Conservation (phyloP, 805 yeast species). For the Saccharomycopsis fermentans region DNA sequence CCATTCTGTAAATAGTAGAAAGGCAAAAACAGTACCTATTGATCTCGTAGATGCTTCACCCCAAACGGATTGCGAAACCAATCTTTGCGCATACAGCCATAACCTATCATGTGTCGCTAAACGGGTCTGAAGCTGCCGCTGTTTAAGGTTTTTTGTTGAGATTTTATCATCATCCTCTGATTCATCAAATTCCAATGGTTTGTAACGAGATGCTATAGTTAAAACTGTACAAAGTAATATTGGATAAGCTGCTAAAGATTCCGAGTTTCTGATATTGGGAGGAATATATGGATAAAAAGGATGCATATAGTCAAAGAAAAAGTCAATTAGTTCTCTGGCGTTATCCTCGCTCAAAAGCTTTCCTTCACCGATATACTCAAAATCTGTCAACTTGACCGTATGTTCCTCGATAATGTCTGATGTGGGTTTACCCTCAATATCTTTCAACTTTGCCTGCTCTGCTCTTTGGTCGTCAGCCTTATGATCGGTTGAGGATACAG, state of each 20-base stretch:
- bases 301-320: constrained; percentile 70
- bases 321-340: constrained; percentile 44
- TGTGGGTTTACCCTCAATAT: background rate
- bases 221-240: constrained; percentile 70
- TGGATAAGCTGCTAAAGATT: constrained; percentile 66
- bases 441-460: background rate
- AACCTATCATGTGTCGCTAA: constrained; percentile 64
- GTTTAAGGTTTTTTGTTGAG: background rate
- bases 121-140: constrained; percentile 23
- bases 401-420: background rate
- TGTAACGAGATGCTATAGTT: constrained; percentile 73
- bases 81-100: constrained; percentile 76
- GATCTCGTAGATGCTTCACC: constrained; percentile 86
- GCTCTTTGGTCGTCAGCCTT: background rate
- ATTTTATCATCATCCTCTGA: background rate
- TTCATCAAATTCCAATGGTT: constrained; percentile 32
- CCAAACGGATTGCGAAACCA: constrained; percentile 84
- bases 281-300: constrained; percentile 90
- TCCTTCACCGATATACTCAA: constrained; percentile 52
- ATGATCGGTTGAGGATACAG: background rate
- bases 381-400: constrained; percentile 35
- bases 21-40: constrained; percentile 78
- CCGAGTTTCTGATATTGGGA: constrained; percentile 53
- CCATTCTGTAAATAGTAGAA: constrained; percentile 86
- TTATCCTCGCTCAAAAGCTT: constrained; percentile 53